Base-by-base conservation (phyloP, 2,329 filamentous ascomycete genomes). In the Diaporthe sp. region DNA sequence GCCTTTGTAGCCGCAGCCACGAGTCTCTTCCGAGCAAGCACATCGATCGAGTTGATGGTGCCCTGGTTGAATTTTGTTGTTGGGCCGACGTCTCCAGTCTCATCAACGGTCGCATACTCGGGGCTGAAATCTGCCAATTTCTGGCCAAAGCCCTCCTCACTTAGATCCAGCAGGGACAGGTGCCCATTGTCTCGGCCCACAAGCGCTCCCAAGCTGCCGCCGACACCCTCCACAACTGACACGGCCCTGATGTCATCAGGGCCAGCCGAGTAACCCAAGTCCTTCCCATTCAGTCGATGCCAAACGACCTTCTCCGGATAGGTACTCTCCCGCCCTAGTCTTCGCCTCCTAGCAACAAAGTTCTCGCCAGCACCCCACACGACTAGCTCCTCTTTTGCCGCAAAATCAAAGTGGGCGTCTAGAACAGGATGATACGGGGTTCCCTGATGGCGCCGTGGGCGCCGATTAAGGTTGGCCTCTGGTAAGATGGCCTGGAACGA, bases 291-390 rank as follows among this genome's bases (percentile, higher is more conserved):
- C 1, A 86, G 76, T 13, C 80, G 80, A 9, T 82, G 79, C 87
- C 87, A 89, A 1, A 76, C 28, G 31, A 67, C 37, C 58, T 68
- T 73, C 15, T 49, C n/a, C 25, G 69, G 75, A n/a, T 80, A 79
- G 2, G 77, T 67, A 51, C 70, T 42, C 3, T 55, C 72, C 6
- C 62, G 77, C 4, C 76, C 80, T 8, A 78, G 77, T 15, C 78
- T 81, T 28, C 85, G 85, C 37, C 83, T 81, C 31, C 87, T 82
- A 3, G 86, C 84, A 7, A 89, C 81, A 39, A 91, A 79, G 37
- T 90, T 85, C 80, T 90, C 88, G 0, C 89, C 89, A 0, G 85
- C 87, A 0, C 89, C 89, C 82, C 86, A 89, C 2, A 87, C 85
- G 0, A 90, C 81, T 17, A 89, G 77, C 79, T 91, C 89, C 37